Percentiles rank a stretch among this genome's conserved stretches.
phyloP scores from a whole-genome alignment of 192 early-diverging fungal genomes.

The Coemansia sp. region DNA sequence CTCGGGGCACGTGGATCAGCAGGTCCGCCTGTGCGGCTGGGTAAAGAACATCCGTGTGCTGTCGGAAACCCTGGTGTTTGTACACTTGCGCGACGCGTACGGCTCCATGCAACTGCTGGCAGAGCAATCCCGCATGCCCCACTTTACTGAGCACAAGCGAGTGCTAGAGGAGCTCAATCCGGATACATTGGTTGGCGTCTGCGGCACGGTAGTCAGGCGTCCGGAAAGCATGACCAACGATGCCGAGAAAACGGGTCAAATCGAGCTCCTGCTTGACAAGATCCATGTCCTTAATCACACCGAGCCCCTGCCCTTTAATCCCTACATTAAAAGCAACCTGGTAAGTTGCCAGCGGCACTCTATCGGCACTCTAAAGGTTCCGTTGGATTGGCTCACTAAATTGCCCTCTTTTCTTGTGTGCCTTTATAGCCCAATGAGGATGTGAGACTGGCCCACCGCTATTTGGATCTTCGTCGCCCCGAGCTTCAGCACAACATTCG shows the following conservation, averaged over 20 bases:
- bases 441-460: conserved; percentile 68
- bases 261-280: conserved; percentile 67
- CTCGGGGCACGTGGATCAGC: conserved; percentile 57
- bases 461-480: conserved; percentile 77
- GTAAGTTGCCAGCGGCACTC: conserved; percentile 6
- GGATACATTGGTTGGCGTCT: conserved; percentile 72
- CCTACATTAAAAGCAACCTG: conserved; percentile 20
- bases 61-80: conserved; percentile 71
- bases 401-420: background rate
- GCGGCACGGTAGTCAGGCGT: conserved; percentile 63
- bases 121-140: conserved; percentile 50
- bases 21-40: conserved; percentile 77
- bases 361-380: background rate
- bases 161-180: conserved; percentile 49
- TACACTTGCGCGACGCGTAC: conserved; percentile 73
- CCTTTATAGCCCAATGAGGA: conserved; percentile 68
- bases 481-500: conserved; percentile 75
- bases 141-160: conserved; percentile 27
- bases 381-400: background rate
- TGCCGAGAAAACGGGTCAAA: conserved; percentile 54
- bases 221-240: conserved; percentile 48
- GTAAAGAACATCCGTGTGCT: conserved; percentile 60
- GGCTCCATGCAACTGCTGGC: conserved; percentile 70
- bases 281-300: conserved; percentile 71
- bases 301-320: conserved; percentile 29